Evolutionary conservation across 805 yeast genomes (phyloP).

Genomic region (Dipodascus geniculatus): DNA sequence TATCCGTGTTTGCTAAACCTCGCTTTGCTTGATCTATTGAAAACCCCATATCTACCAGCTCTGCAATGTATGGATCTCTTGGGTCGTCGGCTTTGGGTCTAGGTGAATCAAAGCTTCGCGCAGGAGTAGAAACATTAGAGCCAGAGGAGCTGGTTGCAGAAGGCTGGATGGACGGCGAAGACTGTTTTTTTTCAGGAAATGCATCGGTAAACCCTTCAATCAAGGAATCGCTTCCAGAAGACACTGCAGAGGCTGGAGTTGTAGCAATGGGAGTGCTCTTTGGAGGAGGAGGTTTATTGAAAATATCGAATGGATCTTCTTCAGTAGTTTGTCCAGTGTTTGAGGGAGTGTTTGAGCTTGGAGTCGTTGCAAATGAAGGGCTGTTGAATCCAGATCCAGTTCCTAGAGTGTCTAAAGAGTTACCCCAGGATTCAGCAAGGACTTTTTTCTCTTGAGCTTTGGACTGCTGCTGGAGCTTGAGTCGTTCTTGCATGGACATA

Average conservation of each 20-base stretch:
- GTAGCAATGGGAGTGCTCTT: not conserved
- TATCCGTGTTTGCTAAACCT: constrained; percentile 42
- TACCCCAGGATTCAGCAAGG: constrained; percentile 2
- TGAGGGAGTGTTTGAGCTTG: not conserved
- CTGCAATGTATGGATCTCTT: constrained; percentile 39
- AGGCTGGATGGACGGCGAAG: not conserved
- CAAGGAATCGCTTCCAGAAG: not conserved
- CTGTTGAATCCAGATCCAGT: constrained; percentile 17
- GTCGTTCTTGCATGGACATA: constrained; percentile 24
- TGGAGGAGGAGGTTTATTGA: constrained; percentile 7
- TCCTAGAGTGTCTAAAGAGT: constrained; percentile 13
- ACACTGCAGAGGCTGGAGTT: not conserved
- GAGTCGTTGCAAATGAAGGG: constrained; percentile 2
- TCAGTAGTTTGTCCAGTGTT: not conserved
- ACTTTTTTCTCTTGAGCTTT: constrained; percentile 5
- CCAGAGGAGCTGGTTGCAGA: not conserved
- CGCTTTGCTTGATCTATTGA: constrained; percentile 43
- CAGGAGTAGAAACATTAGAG: not conserved
- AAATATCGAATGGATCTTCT: constrained; percentile 9
- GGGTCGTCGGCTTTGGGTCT: constrained; percentile 7
- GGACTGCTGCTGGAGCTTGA: constrained; percentile 10
- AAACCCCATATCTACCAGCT: constrained; percentile 72
- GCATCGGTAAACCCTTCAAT: not conserved
- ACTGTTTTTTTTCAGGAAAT: not conserved
- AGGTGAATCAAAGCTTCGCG: not conserved